Evolutionary conservation across 805 yeast genomes (phyloP).

Genomic region (Starmerella asiatica): DNA sequence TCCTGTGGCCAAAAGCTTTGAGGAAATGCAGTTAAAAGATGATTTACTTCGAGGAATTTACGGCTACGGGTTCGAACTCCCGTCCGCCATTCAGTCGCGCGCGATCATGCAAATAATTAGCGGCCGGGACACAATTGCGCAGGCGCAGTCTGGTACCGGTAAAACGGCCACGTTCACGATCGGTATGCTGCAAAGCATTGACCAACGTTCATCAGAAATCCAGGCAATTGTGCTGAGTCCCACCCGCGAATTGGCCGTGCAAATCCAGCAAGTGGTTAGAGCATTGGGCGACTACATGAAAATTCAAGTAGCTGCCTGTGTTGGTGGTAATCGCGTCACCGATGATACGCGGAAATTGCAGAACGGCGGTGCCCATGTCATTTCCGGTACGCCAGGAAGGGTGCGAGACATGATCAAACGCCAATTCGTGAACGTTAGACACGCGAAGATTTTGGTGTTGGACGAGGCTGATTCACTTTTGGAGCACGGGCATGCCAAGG

Average conservation of each 20-base stretch:
- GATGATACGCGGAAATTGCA: conserved; percentile 61
- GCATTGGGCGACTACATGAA: conserved; percentile 82
- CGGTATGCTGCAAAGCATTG: conserved; percentile 79
- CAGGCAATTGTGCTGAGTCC: conserved; percentile 91
- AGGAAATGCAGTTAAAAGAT: conserved; percentile 25
- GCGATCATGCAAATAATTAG: conserved; percentile 68
- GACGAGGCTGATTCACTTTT: conserved; percentile 97
- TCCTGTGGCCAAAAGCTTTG: conserved; percentile 25
- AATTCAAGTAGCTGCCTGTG: conserved; percentile 76
- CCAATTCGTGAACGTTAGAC: conserved; percentile 57
- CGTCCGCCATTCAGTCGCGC: conserved; percentile 70
- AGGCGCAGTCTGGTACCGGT: conserved; percentile 99
- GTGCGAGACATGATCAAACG: conserved; percentile 83
- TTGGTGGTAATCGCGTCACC: conserved; percentile 80
- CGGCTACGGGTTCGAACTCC: conserved; percentile 69
- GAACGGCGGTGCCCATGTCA: conserved; percentile 71
- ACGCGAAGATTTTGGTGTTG: conserved; percentile 72
- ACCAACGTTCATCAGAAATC: conserved; percentile 53
- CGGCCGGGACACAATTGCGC: conserved; percentile 73
- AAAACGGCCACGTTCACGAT: conserved; percentile 97
- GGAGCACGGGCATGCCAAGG: conserved; percentile 87
- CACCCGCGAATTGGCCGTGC: conserved; percentile 90
- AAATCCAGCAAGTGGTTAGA: conserved; percentile 76
- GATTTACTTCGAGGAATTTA: conserved; percentile 47
- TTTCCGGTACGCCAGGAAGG: conserved; percentile 96